A percentile compares a stretch with the other conserved stretches of the same genome.
Evolutionary conservation across 208 protist genomes (phyloP).

Genomic region (Crithidia thermophila): DNA sequence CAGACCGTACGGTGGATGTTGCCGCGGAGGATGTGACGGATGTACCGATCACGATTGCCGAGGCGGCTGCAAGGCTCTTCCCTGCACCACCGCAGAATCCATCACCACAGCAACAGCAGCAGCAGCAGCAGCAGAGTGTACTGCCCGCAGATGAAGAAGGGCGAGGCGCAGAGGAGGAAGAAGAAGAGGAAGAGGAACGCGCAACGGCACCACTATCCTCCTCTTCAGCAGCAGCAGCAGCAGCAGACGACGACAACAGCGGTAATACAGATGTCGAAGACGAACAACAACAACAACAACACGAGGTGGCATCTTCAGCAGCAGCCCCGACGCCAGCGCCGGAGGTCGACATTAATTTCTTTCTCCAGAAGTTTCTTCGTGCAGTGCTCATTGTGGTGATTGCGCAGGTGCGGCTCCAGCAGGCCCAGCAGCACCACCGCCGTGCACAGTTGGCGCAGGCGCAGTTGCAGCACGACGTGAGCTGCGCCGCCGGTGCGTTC

Average conservation of each 20-base stretch:
- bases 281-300: background rate
- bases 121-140: background rate
- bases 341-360: constrained; percentile 34
- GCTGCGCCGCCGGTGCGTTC: constrained; percentile 5
- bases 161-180: background rate
- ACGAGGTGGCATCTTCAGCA: background rate
- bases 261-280: too few relatives aligned
- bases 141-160: background rate
- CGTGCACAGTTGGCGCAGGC: background rate
- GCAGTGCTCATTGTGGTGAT: constrained; percentile 57
- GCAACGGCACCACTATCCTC: too few relatives aligned
- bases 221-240: background rate
- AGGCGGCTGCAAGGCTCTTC: background rate
- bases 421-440: constrained; percentile 19
- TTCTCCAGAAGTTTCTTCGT: constrained; percentile 60
- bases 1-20: background rate
- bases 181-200: background rate
- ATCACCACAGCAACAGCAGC: background rate
- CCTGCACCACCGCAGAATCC: background rate
- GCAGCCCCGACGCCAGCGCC: constrained; percentile 1
- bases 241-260: background rate
- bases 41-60: constrained; percentile 4
- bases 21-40: background rate
- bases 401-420: constrained; percentile 46
- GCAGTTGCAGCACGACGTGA: constrained; percentile 20